Percentiles rank a stretch among this genome's conserved stretches.
phyloP scores from a whole-genome alignment of 768 basidiomycete species.

The Galerina marginata region DNA sequence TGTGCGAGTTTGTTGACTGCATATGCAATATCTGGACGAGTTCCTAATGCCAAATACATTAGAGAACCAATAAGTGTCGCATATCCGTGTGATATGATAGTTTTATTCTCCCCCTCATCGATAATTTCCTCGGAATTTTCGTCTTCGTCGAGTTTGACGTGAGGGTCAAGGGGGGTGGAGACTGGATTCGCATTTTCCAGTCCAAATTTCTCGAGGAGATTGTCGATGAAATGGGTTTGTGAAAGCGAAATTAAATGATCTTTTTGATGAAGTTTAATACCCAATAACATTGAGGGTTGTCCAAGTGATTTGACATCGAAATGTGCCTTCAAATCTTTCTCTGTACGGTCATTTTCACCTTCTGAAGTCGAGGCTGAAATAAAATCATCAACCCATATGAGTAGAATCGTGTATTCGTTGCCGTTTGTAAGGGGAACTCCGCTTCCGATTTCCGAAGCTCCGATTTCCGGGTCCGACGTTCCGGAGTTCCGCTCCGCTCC shows the following conservation, averaged over 20 bases:
- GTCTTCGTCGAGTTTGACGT: conserved; percentile 25
- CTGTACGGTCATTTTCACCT: background rate
- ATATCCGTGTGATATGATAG: conserved; percentile 1
- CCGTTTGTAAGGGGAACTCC: background rate
- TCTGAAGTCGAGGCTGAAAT: conserved; percentile 6
- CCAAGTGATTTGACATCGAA: conserved; percentile 20
- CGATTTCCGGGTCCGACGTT: too few relatives aligned
- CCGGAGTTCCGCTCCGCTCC: too few relatives aligned
- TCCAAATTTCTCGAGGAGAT: conserved; percentile 29
- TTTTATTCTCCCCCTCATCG: conserved; percentile 3
- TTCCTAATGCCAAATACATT: conserved; percentile 22
- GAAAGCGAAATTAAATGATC: conserved; percentile 27
- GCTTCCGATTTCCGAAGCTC: too few relatives aligned
- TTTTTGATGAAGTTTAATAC: conserved; percentile 19
- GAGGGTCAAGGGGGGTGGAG: conserved; percentile 28
- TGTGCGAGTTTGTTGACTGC: conserved; percentile 18
- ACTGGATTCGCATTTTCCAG: conserved; percentile 29
- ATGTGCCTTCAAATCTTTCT: conserved; percentile 4
- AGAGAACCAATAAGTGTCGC: conserved; percentile 18
- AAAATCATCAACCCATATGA: conserved; percentile 11
- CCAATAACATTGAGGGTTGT: conserved; percentile 13
- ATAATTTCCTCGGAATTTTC: background rate
- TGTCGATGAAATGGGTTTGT: conserved; percentile 34
- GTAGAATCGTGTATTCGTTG: background rate
- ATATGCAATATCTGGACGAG: conserved; percentile 22